These are phyloP conservation scores for Starmerella asiatica DNA, from an alignment of 805 yeast species.

Conservation along the genomic window DNA sequence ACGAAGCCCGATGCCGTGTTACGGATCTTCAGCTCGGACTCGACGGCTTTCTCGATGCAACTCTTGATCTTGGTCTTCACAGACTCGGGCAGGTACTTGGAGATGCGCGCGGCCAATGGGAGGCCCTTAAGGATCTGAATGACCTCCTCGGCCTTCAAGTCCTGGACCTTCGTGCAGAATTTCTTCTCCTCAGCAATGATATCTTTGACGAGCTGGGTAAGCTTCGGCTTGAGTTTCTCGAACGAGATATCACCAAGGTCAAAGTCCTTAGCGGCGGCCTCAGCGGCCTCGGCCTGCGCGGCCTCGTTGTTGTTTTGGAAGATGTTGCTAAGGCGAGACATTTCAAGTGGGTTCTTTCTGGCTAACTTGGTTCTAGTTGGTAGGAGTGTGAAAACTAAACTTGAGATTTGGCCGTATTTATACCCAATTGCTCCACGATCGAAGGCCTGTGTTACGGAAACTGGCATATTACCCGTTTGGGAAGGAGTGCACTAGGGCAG, in stretches of 20 bases:
- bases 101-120: conserved; percentile 2
- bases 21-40: background rate
- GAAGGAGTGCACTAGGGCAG: no score
- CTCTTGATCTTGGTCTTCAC: conserved; percentile 1
- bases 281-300: background rate
- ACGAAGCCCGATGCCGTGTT: background rate
- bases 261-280: background rate
- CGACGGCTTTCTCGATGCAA: background rate
- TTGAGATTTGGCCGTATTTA: no score
- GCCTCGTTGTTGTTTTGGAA: conserved; percentile 2
- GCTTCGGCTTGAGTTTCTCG: conserved; percentile 6
- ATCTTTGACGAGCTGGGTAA: conserved; percentile 6
- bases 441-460: no score
- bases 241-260: background rate
- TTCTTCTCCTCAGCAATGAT: conserved; percentile 7
- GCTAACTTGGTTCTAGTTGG: no score
- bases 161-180: background rate
- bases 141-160: background rate
- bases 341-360: background rate
- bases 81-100: conserved; percentile 5
- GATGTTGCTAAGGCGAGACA: conserved; percentile 5
- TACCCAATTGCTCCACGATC: no score
- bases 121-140: background rate
- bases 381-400: no score
- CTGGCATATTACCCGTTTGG: no score